Evolutionary conservation across 768 basidiomycete species (phyloP), one percentile per base, ranked within the genome.

Genomic region (Kockovaella imperatae): DNA sequence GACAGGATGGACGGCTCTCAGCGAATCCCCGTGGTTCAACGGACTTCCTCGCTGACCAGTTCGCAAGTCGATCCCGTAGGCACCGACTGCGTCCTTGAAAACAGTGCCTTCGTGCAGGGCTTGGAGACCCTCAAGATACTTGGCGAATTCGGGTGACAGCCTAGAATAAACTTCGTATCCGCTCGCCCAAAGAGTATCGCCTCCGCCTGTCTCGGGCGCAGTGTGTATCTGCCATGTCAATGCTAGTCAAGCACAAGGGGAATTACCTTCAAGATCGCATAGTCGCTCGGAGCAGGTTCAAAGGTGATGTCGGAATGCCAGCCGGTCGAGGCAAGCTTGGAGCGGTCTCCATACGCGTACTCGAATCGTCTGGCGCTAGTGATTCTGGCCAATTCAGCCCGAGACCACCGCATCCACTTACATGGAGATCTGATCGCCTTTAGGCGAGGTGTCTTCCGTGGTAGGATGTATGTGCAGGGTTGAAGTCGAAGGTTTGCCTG

Each of bases 81-180:
- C 34, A 39, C 72, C 66, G n/a, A 74, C 79, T 3, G 40, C 20
- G 8, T 64, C 54, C 23, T 53, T 35, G 56, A 73, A 73, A 5
- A 29, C 20, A 5, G 55, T 40, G 15, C 49, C 71, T 35, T 73
- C 68, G 56, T 83, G 80, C 1, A 76, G 62, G 0, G 81, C 81
- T 1, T 77, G 79, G 15, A 83, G 67, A 7, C 78, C 77, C 59
- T 81, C 79, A 35, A 83, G 71, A 64, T 80, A 80, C 31, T 71
- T 73, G 40, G 74, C 70, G 49, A 54, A 75, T 2, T 76, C 72
- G 7, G 79, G 79, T 1, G 80, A 81, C 21, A 83, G 75, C 11
- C 77, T 72, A 64, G 81, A 79, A 67, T 82, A 83, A 5, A 79
- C 80, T 59, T 80, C 80, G 54, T 81, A 83, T 3, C 62, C 59